A percentile compares a stretch with the other conserved stretches of the same genome.
Conservation (phyloP, 345 rosid species). For the Angophora floribunda region DNA sequence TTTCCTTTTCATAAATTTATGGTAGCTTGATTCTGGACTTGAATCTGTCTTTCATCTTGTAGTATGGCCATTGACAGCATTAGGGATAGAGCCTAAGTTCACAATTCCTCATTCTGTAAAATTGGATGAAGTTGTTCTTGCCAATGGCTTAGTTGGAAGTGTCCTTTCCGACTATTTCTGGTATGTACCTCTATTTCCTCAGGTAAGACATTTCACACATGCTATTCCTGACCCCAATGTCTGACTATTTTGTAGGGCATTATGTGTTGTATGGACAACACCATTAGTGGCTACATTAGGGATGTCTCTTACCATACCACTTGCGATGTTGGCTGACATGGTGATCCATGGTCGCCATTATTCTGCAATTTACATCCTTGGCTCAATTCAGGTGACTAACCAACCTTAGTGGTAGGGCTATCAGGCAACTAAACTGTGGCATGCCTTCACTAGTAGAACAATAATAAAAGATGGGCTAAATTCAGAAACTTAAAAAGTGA, state of each 20-base stretch:
- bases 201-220: neutral
- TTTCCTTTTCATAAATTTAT: neutral
- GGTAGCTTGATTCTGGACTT: neutral
- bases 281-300: conserved; percentile 81
- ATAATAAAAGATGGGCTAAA: neutral
- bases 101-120: conserved; percentile 86
- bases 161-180: conserved; percentile 97
- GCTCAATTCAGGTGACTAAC: conserved; percentile 55
- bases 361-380: conserved; percentile 70
- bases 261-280: conserved; percentile 82
- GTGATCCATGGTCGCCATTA: conserved; percentile 73
- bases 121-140: conserved; percentile 91
- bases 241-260: conserved; percentile 35
- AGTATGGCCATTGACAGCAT: conserved; percentile 96
- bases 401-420: neutral
- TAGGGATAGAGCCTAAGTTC: conserved; percentile 96
- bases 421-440: neutral
- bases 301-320: conserved; percentile 84
- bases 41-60: conserved; percentile 10
- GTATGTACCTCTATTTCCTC: conserved; percentile 15
- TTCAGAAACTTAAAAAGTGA: neutral
- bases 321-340: conserved; percentile 86
- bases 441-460: neutral
- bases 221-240: neutral
- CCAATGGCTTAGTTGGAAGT: conserved; percentile 92